Evolutionary conservation across 2,329 filamentous ascomycete species (phyloP).

Genomic region (Pseudocercospora vitis): DNA sequence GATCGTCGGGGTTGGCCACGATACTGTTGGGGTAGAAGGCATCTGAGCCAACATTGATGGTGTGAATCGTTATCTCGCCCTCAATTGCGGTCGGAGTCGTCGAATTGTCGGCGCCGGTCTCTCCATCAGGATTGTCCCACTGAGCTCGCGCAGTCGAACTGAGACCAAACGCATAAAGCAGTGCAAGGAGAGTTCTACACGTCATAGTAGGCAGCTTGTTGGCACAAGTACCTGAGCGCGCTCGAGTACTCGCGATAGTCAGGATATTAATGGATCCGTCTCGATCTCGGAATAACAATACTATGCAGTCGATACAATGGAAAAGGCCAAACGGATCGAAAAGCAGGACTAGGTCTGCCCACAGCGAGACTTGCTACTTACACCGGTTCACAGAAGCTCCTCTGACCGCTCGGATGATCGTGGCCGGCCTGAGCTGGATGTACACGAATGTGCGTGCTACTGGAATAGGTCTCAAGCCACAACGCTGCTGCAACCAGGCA

Average conservation of each 20-base stretch:
- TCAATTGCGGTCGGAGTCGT: slow-evolving; percentile 6
- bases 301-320: neutral
- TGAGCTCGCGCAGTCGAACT: neutral
- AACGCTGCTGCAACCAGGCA: neutral
- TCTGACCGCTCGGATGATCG: slow-evolving; percentile 1
- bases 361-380: neutral
- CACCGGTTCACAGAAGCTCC: neutral
- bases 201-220: neutral
- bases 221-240: neutral
- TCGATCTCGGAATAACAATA: neutral
- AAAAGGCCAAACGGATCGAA: neutral
- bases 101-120: slow-evolving; percentile 2
- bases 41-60: slow-evolving; percentile 41
- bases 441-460: neutral
- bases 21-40: slow-evolving; percentile 42
- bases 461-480: slow-evolving; percentile 8
- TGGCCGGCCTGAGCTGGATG: neutral
- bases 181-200: neutral
- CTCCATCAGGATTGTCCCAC: slow-evolving; percentile 8
- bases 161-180: neutral
- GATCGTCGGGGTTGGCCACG: slow-evolving; percentile 41
- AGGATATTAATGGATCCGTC: no score
- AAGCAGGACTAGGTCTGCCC: neutral
- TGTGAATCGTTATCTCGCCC: slow-evolving; percentile 33
- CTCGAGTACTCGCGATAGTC: neutral